phyloP scores from a whole-genome alignment of 805 yeast genomes.

The Candida boidinii region DNA sequence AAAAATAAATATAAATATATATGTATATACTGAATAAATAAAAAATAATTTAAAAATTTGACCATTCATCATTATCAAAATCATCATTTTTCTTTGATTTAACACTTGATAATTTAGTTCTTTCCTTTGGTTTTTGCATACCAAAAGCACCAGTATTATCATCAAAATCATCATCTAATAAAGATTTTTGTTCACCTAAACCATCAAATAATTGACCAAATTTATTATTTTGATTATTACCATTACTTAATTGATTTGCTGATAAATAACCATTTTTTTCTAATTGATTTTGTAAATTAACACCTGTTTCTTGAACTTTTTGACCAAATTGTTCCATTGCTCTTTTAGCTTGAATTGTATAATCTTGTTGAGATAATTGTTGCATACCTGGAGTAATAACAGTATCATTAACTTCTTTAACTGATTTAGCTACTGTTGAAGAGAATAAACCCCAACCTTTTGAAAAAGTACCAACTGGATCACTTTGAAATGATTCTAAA shows the following conservation, averaged over 20 bases:
- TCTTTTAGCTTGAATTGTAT: conserved; percentile 71
- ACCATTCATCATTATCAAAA: conserved; percentile 51
- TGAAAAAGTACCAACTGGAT: conserved; percentile 84
- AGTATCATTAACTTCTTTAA: conserved; percentile 75
- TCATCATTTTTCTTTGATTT: conserved; percentile 28
- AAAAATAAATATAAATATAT: too few species aligned
- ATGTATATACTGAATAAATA: too few species aligned
- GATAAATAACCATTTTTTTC: conserved; percentile 44
- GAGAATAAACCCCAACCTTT: conserved; percentile 95
- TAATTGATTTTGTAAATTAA: conserved; percentile 50
- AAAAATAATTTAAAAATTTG: too few species aligned
- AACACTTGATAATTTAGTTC: conserved; percentile 48
- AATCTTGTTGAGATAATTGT: conserved; percentile 71
- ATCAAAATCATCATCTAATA: conserved; percentile 23
- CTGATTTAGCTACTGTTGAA: conserved; percentile 73
- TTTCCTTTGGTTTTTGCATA: conserved; percentile 44
- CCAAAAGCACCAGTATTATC: conserved; percentile 63
- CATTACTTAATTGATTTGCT: conserved; percentile 2
- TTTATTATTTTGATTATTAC: conserved; percentile 23
- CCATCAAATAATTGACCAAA: conserved; percentile 53
- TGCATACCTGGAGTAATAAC: conserved; percentile 89
- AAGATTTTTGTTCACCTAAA: conserved; percentile 23
- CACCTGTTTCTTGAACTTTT: conserved; percentile 83
- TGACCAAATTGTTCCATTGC: conserved; percentile 98
- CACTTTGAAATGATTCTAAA: conserved; percentile 61